These are phyloP conservation scores for Hyparrhenia diplandra DNA, from an alignment of 176 grass and related monocot genomes.

Conservation along the genomic window DNA sequence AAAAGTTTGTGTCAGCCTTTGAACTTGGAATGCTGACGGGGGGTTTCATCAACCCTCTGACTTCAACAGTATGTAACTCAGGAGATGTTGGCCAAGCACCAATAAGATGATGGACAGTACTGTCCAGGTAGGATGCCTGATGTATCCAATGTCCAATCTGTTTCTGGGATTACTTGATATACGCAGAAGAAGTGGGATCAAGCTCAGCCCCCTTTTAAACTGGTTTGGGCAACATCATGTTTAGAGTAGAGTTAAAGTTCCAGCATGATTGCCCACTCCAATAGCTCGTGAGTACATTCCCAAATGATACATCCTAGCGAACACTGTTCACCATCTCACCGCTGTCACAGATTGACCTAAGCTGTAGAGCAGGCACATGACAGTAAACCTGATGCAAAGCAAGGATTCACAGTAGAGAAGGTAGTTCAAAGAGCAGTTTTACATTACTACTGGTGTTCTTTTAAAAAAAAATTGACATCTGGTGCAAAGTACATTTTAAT, in stretches of 20 bases:
- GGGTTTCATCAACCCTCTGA: background rate
- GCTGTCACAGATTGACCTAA: too few species aligned
- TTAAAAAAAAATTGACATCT: background rate
- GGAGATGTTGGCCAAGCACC: background rate
- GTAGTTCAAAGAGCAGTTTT: too few species aligned
- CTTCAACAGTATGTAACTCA: too few species aligned
- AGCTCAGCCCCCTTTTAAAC: background rate
- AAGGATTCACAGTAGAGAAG: too few species aligned
- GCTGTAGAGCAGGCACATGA: too few species aligned
- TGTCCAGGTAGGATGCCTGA: background rate
- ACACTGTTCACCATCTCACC: too few species aligned
- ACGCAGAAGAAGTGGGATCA: background rate
- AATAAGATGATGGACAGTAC: background rate
- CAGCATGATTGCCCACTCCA: background rate
- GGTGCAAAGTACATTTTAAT: background rate
- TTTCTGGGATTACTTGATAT: background rate
- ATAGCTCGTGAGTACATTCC: background rate
- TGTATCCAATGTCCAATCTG: background rate
- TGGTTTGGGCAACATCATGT: background rate
- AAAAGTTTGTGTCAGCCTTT: background rate
- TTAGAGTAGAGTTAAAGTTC: background rate
- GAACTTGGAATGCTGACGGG: background rate
- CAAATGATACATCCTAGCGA: too few species aligned
- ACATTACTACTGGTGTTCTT: too few species aligned
- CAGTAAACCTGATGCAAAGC: too few species aligned